Percentiles rank a stretch among this genome's conserved stretches.
These are phyloP conservation scores for Spathaspora sp. DNA, from an alignment of 805 yeast species.

Conservation along the genomic window DNA sequence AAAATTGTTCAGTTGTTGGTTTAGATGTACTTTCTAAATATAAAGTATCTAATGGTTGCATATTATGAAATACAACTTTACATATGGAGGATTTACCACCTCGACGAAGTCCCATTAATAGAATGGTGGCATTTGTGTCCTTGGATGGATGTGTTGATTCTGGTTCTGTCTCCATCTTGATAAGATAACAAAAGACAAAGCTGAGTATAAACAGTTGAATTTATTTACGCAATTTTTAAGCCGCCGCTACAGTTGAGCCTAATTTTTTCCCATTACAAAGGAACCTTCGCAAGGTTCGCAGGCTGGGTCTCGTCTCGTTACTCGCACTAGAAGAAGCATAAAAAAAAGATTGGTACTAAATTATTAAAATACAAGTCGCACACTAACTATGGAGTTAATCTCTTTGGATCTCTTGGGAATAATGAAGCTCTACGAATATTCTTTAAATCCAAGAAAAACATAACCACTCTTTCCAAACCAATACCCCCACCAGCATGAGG, in stretches of 20 bases:
- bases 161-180: too few species aligned
- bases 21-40: constrained; percentile 87
- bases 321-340: neutral
- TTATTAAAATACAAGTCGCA: too few species aligned
- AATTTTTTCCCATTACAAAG: too few species aligned
- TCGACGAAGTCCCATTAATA: constrained; percentile 83
- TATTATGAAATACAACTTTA: constrained; percentile 91
- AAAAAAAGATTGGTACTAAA: neutral
- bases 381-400: constrained; percentile 72
- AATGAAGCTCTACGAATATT: constrained; percentile 97
- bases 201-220: too few species aligned
- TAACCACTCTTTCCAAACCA: constrained; percentile 96
- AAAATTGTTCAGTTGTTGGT: constrained; percentile 81
- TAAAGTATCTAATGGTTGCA: constrained; percentile 92
- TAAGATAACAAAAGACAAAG: too few species aligned
- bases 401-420: constrained; percentile 98
- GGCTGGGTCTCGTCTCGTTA: too few species aligned
- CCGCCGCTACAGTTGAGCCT: too few species aligned
- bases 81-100: constrained; percentile 95
- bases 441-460: constrained; percentile 96
- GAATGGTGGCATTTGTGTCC: constrained; percentile 73
- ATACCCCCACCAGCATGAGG: constrained; percentile 99
- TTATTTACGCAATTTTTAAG: too few species aligned
- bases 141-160: constrained; percentile 20
- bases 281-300: too few species aligned